Evolutionary conservation across 768 basidiomycete genomes (phyloP).

Genomic region (Trametes punicea): DNA sequence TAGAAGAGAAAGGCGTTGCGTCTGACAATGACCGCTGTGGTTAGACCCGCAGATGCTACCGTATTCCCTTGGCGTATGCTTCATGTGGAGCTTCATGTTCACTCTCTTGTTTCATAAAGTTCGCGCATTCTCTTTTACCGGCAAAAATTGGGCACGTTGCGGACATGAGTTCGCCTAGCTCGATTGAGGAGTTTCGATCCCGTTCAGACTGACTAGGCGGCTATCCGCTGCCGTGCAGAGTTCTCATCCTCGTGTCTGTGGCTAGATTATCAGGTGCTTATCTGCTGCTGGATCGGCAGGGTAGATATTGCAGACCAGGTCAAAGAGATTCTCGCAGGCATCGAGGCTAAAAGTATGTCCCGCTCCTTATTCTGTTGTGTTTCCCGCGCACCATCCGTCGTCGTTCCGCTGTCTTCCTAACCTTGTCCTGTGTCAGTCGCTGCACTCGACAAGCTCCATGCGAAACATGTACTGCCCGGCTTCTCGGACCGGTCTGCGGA

Average conservation of each 20-base stretch:
- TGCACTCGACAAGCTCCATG: conserved; percentile 91
- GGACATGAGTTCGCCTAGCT: background rate
- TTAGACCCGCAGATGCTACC: background rate
- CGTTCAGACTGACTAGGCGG: background rate
- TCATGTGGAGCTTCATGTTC: background rate
- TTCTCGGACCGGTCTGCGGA: conserved; percentile 94
- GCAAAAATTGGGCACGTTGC: background rate
- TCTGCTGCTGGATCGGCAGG: conserved; percentile 45
- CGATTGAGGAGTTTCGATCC: background rate
- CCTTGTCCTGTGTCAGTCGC: conserved; percentile 50
- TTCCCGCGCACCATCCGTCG: conserved; percentile 15
- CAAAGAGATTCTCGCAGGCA: conserved; percentile 66
- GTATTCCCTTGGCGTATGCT: conserved; percentile 3
- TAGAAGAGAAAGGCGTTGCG: background rate
- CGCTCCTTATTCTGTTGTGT: conserved; percentile 5
- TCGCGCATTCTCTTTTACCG: background rate
- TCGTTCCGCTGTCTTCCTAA: conserved; percentile 10
- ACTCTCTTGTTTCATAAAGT: background rate
- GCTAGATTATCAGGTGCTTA: conserved; percentile 15
- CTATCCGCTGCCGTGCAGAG: background rate
- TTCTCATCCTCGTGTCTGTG: background rate
- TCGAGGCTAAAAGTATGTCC: conserved; percentile 74
- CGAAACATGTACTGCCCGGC: conserved; percentile 93
- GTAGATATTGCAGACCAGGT: conserved; percentile 92
- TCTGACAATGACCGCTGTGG: background rate